Evolutionary conservation across 164 flowering plant species (phyloP).

Genomic region (Aristolochia contorta): DNA sequence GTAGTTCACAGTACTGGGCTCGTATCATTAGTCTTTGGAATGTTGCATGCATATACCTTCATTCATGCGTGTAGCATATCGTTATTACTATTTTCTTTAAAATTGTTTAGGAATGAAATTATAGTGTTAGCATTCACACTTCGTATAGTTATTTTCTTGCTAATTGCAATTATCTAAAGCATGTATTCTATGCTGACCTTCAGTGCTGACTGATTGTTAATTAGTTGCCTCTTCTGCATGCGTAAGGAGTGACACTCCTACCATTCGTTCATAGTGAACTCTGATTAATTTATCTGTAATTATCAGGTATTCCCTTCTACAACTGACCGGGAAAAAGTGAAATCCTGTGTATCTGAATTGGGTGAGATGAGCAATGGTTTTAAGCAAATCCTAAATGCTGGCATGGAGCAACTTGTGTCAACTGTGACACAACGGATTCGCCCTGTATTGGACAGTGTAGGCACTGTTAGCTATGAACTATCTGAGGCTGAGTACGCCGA

Average conservation of each 20-base stretch:
- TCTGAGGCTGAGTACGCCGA: slow-evolving; percentile 92
- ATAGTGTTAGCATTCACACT: no score
- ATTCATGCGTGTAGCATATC: background rate
- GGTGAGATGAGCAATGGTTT: slow-evolving; percentile 75
- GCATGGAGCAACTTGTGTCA: slow-evolving; percentile 75
- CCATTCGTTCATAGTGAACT: no score
- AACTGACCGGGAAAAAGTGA: slow-evolving; percentile 76
- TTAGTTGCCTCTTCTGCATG: no score
- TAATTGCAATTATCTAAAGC: no score
- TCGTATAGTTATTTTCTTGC: no score
- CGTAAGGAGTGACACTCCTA: no score
- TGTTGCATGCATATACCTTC: no score
- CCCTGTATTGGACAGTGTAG: slow-evolving; percentile 72
- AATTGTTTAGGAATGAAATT: background rate
- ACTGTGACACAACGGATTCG: slow-evolving; percentile 76
- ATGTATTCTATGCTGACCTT: no score
- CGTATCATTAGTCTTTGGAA: no score
- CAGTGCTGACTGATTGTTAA: no score
- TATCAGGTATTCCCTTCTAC: slow-evolving; percentile 75
- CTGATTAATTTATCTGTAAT: no score
- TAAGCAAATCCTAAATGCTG: slow-evolving; percentile 63
- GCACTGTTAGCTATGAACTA: slow-evolving; percentile 76
- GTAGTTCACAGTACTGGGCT: no score
- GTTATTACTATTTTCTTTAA: background rate
- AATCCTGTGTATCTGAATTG: slow-evolving; percentile 79